Evolutionary conservation across 768 basidiomycete genomes (phyloP).

Genomic region (Paxillus rubicundulus): DNA sequence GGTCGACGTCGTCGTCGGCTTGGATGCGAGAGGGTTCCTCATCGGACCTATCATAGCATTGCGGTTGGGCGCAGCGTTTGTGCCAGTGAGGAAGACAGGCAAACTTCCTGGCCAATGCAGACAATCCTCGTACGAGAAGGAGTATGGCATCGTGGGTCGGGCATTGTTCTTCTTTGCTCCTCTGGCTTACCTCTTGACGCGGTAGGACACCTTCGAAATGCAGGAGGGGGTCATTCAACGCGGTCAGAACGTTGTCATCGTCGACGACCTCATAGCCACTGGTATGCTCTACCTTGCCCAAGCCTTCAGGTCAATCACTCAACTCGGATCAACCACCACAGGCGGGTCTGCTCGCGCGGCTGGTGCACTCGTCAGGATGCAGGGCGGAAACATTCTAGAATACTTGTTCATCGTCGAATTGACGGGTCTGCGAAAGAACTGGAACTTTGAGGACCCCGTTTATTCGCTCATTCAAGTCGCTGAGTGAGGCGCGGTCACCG

Average conservation of each 20-base stretch:
- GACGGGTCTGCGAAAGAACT: constrained; percentile 70
- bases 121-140: constrained; percentile 79
- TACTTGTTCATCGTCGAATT: constrained; percentile 94
- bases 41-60: constrained; percentile 90
- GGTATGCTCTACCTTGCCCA: constrained; percentile 45
- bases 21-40: constrained; percentile 96
- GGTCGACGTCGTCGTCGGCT: constrained; percentile 89
- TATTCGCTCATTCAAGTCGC: constrained; percentile 86
- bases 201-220: constrained; percentile 95
- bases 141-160: constrained; percentile 77
- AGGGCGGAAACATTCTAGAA: constrained; percentile 83
- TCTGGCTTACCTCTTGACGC: neutral
- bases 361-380: constrained; percentile 79
- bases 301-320: constrained; percentile 1
- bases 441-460: constrained; percentile 68
- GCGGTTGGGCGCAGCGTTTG: constrained; percentile 89
- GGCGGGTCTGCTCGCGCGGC: constrained; percentile 94
- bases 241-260: constrained; percentile 80
- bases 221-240: constrained; percentile 80
- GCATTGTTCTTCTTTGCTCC: neutral
- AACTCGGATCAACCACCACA: constrained; percentile 27
- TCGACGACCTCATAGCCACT: constrained; percentile 96
- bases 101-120: constrained; percentile 91
- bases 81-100: constrained; percentile 90
- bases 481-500: constrained; percentile 34